Evolutionary conservation across 2,329 filamentous ascomycete species (phyloP).

Genomic region (Pseudogymnoascus sp.): DNA sequence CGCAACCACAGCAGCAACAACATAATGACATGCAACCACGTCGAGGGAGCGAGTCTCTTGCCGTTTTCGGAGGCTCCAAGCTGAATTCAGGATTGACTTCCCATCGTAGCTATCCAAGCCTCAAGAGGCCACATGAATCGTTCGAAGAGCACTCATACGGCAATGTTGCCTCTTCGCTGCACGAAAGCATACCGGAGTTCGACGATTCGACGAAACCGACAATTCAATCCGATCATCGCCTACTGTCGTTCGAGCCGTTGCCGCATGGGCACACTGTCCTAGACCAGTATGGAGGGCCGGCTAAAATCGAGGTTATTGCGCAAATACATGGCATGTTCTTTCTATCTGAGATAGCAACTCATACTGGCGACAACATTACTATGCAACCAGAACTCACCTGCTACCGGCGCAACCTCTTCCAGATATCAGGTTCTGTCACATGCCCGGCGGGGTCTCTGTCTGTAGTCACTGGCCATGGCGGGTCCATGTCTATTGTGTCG

Average conservation of each 20-base stretch:
- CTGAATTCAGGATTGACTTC: slow-evolving; percentile 17
- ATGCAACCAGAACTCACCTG: slow-evolving; percentile 80
- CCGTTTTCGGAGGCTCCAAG: not conserved
- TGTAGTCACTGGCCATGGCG: slow-evolving; percentile 74
- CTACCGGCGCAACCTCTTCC: slow-evolving; percentile 91
- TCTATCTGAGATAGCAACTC: slow-evolving; percentile 51
- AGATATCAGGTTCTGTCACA: slow-evolving; percentile 84
- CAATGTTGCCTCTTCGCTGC: slow-evolving; percentile 22
- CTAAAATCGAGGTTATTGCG: slow-evolving; percentile 46
- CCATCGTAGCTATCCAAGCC: slow-evolving; percentile 27
- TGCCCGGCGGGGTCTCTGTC: slow-evolving; percentile 70
- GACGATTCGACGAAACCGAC: slow-evolving; percentile 23
- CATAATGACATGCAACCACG: not conserved
- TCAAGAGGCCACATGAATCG: slow-evolving; percentile 25
- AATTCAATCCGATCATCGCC: slow-evolving; percentile 27
- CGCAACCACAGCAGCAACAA: not conserved
- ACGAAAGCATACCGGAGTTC: slow-evolving; percentile 21
- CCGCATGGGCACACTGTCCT: slow-evolving; percentile 38
- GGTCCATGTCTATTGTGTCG: slow-evolving; percentile 70
- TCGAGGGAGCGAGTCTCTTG: slow-evolving; percentile 2
- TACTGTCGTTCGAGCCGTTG: slow-evolving; percentile 26
- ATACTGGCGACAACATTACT: slow-evolving; percentile 44
- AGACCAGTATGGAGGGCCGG: slow-evolving; percentile 40
- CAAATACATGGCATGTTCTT: slow-evolving; percentile 88
- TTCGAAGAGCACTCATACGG: slow-evolving; percentile 23